Evolutionary conservation across 2,329 filamentous ascomycete species (phyloP), one percentile per base, ranked within the genome.

Genomic region (Aspergillus clavatus): DNA sequence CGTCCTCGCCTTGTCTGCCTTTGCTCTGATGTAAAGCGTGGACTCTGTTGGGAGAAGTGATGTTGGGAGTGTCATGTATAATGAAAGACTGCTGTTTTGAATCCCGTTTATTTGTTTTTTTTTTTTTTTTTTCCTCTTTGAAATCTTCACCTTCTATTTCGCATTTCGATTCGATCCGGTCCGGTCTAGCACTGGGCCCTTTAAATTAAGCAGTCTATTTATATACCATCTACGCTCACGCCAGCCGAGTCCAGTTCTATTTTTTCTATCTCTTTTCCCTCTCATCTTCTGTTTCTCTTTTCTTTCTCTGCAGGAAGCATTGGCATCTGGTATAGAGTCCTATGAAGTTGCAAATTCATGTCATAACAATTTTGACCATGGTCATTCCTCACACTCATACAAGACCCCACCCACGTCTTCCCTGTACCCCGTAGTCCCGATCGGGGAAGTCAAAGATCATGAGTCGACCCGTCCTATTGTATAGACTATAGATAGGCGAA

Each of bases 11-110:
- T 38, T 57, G n/a, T 43, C 46, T 7, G 29, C 47, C 11, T 39
- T 54, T 43, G 28, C 45, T 24, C 18, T 52, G 14, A 46, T 55
- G 40, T 57, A 46, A 48, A 42, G 31, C 10, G 18, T 5, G 8
- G 11, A 35, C 4, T 14, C 29, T 24, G 23, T 21, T 35, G 16
- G 6, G 31, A 18, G 31, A 11, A 11, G 31, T 21, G 10, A 35
- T 35, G 31, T 35, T n/a, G 16, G 29, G 31, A 16, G 14, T 14
- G 11, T 35, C 18, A 35, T 35, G 31, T 35, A 35, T 35, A 35
- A 35, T 35, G 31, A 35, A 18, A 16, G 31, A 35, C 16, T 35
- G 31, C 31, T 35, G 18, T 31, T 19, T 14, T 26, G 5, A n/a
- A n/a, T n/a, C n/a, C n/a, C n/a, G n/a, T n/a, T n/a, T n/a, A 22